Evolutionary conservation across 2,329 filamentous ascomycete genomes (phyloP), one percentile per base, ranked within the genome.

Genomic region (Claviceps fusiformis): DNA sequence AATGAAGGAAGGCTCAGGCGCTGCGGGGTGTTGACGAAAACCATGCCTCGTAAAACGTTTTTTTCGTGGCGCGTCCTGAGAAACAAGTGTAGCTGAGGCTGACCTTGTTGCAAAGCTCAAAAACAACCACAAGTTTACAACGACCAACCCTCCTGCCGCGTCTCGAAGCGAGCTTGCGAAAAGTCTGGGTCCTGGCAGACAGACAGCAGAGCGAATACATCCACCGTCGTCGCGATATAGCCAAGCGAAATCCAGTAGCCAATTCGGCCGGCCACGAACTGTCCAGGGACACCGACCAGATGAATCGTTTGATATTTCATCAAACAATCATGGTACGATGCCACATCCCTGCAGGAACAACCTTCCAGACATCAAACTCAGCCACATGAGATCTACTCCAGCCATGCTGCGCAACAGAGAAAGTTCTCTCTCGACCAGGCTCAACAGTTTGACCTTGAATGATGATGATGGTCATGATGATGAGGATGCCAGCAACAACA

Each of bases 131-230:
- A 70, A 71, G 63, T 68, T 70, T 62, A 69, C 67, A 50, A 70
- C 71, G 51, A 60, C 54, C 27, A 60, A 54, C 31, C 49, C 59
- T 9, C 50, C 61, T 47, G 54, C 50, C 24, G 27, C 63, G 29
- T 62, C 68, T 5, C 70, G 71, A 54, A 75, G 70, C 59, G 74
- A 72, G 58, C 82, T 83, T 59, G 74, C 78, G 15, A 79, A 75
- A 58, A 85, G 79, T 62, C 67, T 82, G 33, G 81, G 82, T 1
- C 73, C 76, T 13, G 75, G 73, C 15, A 76, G 81, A 59, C 72
- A 78, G 6, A 60, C 69, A 5, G 62, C 70, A 57, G 69, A 73
- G 66, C 77, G 80, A 54, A 74, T 79, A 3, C 74, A 79, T 58
- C 75, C 78, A 7, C 72, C 80, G 41, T 70, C 79, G 60, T 70